Evolutionary conservation across 2,329 filamentous ascomycete genomes (phyloP).

Genomic region (Calonectria pauciramosa): DNA sequence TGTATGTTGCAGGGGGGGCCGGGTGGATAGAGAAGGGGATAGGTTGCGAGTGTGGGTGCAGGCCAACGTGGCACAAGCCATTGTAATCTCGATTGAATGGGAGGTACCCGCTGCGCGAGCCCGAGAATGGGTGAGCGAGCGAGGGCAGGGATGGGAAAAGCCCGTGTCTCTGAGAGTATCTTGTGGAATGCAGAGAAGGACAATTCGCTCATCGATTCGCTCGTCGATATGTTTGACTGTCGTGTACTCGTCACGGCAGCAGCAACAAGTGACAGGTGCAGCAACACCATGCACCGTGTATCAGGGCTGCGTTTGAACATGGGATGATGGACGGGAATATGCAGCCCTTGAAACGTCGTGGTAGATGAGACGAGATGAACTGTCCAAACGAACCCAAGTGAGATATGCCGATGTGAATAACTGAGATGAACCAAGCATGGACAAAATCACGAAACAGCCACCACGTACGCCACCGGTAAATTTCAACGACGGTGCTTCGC

Average conservation of each 20-base stretch:
- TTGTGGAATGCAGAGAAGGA: conserved; percentile 2
- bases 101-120: background rate
- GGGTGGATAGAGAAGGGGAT: conserved; percentile 7
- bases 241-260: background rate
- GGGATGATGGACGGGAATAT: conserved; percentile 5
- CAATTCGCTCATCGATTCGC: background rate
- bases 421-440: background rate
- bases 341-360: conserved; percentile 13
- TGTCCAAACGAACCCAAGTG: background rate
- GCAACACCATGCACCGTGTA: background rate
- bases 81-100: conserved; percentile 36
- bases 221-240: background rate
- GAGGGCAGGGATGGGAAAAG: background rate
- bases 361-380: conserved; percentile 15
- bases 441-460: conserved; percentile 12
- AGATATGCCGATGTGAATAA: background rate
- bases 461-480: background rate
- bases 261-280: background rate
- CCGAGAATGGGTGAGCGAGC: background rate
- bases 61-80: conserved; percentile 37
- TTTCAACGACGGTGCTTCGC: background rate
- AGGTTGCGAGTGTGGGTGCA: conserved; percentile 22
- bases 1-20: conserved; percentile 9
- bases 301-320: conserved; percentile 8
- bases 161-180: background rate